Conservation (phyloP, 306 rosid genomes). For the Cotoneaster glaucophyllus region DNA sequence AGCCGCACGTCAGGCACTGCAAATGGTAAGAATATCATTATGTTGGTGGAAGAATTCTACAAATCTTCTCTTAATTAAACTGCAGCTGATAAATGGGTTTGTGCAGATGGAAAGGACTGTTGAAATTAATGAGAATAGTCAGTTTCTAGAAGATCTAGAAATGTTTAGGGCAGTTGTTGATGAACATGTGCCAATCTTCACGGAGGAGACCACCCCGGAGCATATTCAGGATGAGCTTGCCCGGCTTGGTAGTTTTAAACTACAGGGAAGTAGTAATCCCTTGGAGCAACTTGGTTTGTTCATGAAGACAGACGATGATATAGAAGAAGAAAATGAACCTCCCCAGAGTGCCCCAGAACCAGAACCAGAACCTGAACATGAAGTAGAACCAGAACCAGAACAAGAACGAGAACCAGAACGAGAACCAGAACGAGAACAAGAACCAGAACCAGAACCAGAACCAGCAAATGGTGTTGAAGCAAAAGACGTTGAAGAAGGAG, state of each 20-base stretch:
- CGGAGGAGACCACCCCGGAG: slow-evolving; percentile 53
- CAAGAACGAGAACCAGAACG: not conserved
- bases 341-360: slow-evolving; percentile 27
- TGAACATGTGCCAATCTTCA: slow-evolving; percentile 42
- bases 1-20: slow-evolving; percentile 91
- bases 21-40: slow-evolving; percentile 39
- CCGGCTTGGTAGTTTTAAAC: slow-evolving; percentile 49
- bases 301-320: slow-evolving; percentile 77
- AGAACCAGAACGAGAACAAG: not conserved
- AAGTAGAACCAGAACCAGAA: not conserved
- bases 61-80: not conserved
- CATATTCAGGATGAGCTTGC: slow-evolving; percentile 31
- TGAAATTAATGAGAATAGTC: slow-evolving; percentile 75
- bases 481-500: slow-evolving; percentile 77
- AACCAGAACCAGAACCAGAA: not conserved
- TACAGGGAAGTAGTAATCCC: slow-evolving; percentile 61
- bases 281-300: slow-evolving; percentile 74
- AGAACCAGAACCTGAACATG: not conserved
- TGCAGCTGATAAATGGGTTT: slow-evolving; percentile 10
- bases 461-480: slow-evolving; percentile 34
- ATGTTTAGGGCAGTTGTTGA: slow-evolving; percentile 57
- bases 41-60: not conserved
- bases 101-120: slow-evolving; percentile 86
- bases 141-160: slow-evolving; percentile 75
- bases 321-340: slow-evolving; percentile 49